Conservation (phyloP, 208 protist species). For the Leishmania arabica region DNA sequence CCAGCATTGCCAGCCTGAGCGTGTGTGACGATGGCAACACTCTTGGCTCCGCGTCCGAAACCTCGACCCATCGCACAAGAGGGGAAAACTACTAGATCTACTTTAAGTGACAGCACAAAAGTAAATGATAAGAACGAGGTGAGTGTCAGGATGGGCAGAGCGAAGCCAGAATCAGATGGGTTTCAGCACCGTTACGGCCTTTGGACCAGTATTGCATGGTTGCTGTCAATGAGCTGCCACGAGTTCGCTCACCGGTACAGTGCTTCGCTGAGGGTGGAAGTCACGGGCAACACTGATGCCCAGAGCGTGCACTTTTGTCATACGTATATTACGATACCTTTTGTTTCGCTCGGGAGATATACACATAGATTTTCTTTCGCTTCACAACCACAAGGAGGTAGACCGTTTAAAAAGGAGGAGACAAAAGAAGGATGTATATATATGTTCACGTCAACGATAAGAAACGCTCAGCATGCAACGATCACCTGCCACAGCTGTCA, state of each 20-base stretch:
- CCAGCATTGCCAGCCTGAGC: constrained; percentile 58
- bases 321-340: neutral
- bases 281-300: neutral
- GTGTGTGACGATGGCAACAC: constrained; percentile 85
- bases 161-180: neutral
- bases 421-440: neutral
- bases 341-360: neutral
- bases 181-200: neutral
- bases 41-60: constrained; percentile 87
- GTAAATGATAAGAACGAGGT: neutral
- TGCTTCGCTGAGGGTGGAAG: neutral
- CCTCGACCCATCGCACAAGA: constrained; percentile 65
- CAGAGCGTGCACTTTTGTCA: too few relatives aligned
- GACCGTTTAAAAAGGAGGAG: neutral
- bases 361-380: neutral
- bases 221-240: neutral
- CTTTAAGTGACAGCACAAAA: neutral
- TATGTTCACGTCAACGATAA: neutral
- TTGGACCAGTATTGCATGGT: neutral
- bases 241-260: neutral
- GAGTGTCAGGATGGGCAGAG: neutral
- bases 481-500: neutral
- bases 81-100: neutral
- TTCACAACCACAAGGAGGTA: neutral
- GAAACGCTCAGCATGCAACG: neutral